A percentile compares a stretch with the other conserved stretches of the same genome.
phyloP scores from a whole-genome alignment of 75 land plant species.

The Isoetes taiwanensis region DNA sequence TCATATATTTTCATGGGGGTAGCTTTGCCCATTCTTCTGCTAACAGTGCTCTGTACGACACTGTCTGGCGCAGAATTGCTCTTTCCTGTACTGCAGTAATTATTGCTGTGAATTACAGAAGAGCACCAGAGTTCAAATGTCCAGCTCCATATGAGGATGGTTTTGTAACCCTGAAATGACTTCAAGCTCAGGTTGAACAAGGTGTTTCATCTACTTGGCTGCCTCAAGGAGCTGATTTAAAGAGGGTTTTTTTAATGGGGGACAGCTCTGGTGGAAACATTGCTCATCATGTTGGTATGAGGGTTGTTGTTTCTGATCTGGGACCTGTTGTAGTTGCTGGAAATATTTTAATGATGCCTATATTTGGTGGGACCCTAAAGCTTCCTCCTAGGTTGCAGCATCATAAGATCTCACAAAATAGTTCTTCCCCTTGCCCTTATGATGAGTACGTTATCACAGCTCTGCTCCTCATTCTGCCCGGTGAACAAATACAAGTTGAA shows the following conservation, averaged over 20 bases:
- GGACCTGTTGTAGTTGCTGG: not conserved
- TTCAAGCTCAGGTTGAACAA: not conserved
- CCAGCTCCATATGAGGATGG: constrained; percentile 82
- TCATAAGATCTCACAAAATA: too few species aligned
- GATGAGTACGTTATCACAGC: too few species aligned
- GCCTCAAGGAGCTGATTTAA: constrained; percentile 32
- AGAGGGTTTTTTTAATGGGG: constrained; percentile 34
- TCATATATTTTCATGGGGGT: constrained; percentile 85
- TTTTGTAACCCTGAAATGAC: constrained; percentile 56
- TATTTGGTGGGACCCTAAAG: constrained; percentile 7
- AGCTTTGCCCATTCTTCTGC: constrained; percentile 73
- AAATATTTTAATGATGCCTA: constrained; percentile 11
- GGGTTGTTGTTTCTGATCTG: not conserved
- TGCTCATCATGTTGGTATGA: constrained; percentile 12
- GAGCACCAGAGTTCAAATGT: constrained; percentile 61
- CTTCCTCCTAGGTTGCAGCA: too few species aligned
- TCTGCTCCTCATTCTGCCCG: too few species aligned
- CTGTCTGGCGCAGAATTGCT: constrained; percentile 59
- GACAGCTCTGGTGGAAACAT: constrained; percentile 26
- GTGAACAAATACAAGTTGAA: constrained; percentile 56
- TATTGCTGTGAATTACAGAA: constrained; percentile 70
- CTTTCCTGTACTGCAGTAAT: constrained; percentile 45
- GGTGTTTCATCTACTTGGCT: too few species aligned
- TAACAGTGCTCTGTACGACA: constrained; percentile 61
- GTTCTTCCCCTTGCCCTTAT: too few species aligned